Conservation (phyloP, 1,284 basidiomycete species). For the Jaminaea rosea region DNA sequence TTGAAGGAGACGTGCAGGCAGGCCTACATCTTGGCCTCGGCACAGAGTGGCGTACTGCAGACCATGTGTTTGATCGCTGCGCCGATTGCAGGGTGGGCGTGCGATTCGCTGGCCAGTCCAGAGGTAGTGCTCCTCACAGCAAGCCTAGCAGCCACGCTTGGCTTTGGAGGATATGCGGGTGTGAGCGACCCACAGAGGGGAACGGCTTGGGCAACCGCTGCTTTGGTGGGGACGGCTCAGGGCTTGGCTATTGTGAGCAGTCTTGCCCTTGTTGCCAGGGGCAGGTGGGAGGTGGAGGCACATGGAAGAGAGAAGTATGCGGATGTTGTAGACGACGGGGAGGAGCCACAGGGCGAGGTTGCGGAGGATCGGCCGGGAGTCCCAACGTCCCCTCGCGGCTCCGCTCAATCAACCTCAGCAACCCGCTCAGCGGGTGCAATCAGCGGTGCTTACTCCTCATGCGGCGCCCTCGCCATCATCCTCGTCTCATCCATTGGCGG, state of each 20-base stretch:
- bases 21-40: constrained; percentile 25
- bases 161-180: constrained; percentile 16
- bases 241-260: constrained; percentile 26
- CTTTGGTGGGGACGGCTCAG: constrained; percentile 20
- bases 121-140: constrained; percentile 15
- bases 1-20: constrained; percentile 26
- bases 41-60: constrained; percentile 24
- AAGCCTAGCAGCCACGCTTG: constrained; percentile 13
- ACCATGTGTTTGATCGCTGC: constrained; percentile 20
- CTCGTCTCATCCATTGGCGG: constrained; percentile 27
- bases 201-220: constrained; percentile 17
- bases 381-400: not conserved
- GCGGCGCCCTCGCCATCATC: constrained; percentile 23
- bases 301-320: not conserved
- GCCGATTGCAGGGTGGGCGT: constrained; percentile 20
- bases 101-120: constrained; percentile 18
- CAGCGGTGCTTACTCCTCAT: constrained; percentile 28
- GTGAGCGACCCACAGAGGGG: constrained; percentile 15
- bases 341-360: too few species aligned
- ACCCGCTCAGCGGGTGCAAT: constrained; percentile 18
- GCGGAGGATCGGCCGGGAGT: too few species aligned
- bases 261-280: constrained; percentile 20
- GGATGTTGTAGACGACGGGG: too few species aligned
- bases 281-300: not conserved
- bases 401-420: not conserved